These are phyloP conservation scores for Curvularia spicifera DNA, from an alignment of 2,329 filamentous ascomycete genomes.

Conservation along the genomic window DNA sequence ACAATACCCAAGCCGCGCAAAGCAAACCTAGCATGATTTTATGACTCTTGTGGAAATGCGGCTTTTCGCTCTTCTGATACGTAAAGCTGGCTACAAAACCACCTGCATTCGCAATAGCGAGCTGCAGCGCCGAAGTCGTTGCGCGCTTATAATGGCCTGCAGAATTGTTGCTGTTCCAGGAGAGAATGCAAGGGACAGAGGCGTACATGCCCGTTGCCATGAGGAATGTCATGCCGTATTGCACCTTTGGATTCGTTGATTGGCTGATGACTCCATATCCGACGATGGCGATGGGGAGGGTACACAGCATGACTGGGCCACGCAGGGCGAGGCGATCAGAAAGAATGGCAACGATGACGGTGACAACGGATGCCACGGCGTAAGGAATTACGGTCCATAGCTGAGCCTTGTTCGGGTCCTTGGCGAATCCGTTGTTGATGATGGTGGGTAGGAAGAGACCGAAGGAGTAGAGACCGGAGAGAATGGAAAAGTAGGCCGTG, in stretches of 20 bases:
- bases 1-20: constrained; percentile 69
- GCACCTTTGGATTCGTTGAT: constrained; percentile 57
- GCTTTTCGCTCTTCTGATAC: constrained; percentile 63
- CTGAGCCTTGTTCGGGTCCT: constrained; percentile 64
- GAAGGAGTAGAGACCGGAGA: constrained; percentile 67
- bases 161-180: constrained; percentile 72
- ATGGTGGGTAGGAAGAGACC: constrained; percentile 72
- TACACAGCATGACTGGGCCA: constrained; percentile 67
- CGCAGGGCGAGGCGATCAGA: constrained; percentile 67
- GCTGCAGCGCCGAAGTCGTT: constrained; percentile 68
- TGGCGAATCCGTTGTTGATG: constrained; percentile 62
- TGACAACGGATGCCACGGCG: constrained; percentile 63
- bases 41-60: constrained; percentile 65
- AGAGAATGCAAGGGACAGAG: constrained; percentile 67
- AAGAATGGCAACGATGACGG: constrained; percentile 61
- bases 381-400: constrained; percentile 70
- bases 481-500: constrained; percentile 64
- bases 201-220: constrained; percentile 71
- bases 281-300: constrained; percentile 67
- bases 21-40: constrained; percentile 66
- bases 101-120: constrained; percentile 70
- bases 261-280: constrained; percentile 70
- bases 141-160: constrained; percentile 74
- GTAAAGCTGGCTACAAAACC: constrained; percentile 71
- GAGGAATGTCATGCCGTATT: constrained; percentile 71